Evolutionary conservation across 2,329 filamentous ascomycete genomes (phyloP).

Genomic region (Cladophialophora chaetospira): DNA sequence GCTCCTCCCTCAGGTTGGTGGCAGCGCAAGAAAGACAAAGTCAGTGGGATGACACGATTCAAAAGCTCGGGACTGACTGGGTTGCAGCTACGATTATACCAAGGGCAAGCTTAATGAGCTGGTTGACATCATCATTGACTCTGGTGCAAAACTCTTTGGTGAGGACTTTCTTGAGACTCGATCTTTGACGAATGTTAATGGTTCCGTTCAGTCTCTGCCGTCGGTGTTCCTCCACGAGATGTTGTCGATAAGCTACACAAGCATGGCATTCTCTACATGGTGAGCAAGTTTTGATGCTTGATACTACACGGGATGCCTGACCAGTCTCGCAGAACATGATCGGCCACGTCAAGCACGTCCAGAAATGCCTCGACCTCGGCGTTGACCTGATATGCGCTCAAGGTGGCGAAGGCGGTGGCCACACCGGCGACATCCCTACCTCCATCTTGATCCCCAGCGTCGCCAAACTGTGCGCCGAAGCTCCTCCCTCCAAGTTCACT

Average conservation of each 20-base stretch:
- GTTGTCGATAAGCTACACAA: constrained; percentile 90
- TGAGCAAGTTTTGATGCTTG: neutral
- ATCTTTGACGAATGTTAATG: neutral
- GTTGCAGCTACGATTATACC: constrained; percentile 93
- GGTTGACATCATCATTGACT: constrained; percentile 88
- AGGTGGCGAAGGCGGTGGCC: constrained; percentile 94
- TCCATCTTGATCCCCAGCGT: constrained; percentile 90
- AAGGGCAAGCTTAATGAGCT: constrained; percentile 96
- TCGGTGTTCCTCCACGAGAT: constrained; percentile 85
- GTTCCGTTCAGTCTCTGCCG: constrained; percentile 69
- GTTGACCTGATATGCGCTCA: constrained; percentile 98
- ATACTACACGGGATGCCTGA: constrained; percentile 2
- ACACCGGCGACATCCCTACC: constrained; percentile 89
- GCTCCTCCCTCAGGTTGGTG: constrained; percentile 90
- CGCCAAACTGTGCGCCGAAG: constrained; percentile 74
- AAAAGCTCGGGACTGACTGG: constrained; percentile 11
- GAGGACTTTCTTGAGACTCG: neutral
- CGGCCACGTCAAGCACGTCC: constrained; percentile 97
- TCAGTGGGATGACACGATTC: constrained; percentile 43
- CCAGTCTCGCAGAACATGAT: constrained; percentile 93
- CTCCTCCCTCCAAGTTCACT: constrained; percentile 78
- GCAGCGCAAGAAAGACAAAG: constrained; percentile 94
- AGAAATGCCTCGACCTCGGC: constrained; percentile 90
- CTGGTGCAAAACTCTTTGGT: constrained; percentile 79
- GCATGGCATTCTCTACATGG: constrained; percentile 66